A percentile compares a stretch with the other conserved stretches of the same genome.
Evolutionary conservation across 768 basidiomycete genomes (phyloP).

Genomic region (Saitozyma sp.): DNA sequence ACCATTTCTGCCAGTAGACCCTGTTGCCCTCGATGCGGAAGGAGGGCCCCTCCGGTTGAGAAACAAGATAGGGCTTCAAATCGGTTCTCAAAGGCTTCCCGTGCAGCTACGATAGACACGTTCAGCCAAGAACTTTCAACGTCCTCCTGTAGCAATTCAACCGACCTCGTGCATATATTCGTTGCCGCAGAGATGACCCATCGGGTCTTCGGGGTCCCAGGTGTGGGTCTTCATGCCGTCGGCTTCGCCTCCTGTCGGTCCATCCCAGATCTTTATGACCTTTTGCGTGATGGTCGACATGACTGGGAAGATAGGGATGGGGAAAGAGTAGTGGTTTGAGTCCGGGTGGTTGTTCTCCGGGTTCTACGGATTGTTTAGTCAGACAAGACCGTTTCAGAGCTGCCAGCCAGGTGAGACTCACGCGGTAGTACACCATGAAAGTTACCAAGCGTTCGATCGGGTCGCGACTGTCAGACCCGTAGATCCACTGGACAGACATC

Average conservation of each 20-base stretch:
- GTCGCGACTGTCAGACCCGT: too few relatives aligned
- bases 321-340: conserved; percentile 16
- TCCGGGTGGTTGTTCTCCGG: conserved; percentile 1
- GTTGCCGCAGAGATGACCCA: too few relatives aligned
- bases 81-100: background rate
- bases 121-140: too few relatives aligned
- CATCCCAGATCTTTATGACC: conserved; percentile 31
- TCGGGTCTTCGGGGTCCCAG: conserved; percentile 55
- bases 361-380: too few relatives aligned
- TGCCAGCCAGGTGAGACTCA: too few relatives aligned
- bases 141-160: too few relatives aligned
- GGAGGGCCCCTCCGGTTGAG: conserved; percentile 33
- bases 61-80: background rate
- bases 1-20: conserved; percentile 93
- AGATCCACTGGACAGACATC: too few relatives aligned
- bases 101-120: too few relatives aligned
- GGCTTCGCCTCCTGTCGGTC: conserved; percentile 27
- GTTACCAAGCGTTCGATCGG: too few relatives aligned
- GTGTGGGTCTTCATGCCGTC: conserved; percentile 57
- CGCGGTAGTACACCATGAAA: too few relatives aligned
- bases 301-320: conserved; percentile 15
- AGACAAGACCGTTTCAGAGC: too few relatives aligned
- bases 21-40: conserved; percentile 76
- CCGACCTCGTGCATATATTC: too few relatives aligned
- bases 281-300: conserved; percentile 27